These are phyloP conservation scores for Ophiostoma sp. DNA, from an alignment of 2,329 filamentous ascomycete genomes.

Conservation along the genomic window DNA sequence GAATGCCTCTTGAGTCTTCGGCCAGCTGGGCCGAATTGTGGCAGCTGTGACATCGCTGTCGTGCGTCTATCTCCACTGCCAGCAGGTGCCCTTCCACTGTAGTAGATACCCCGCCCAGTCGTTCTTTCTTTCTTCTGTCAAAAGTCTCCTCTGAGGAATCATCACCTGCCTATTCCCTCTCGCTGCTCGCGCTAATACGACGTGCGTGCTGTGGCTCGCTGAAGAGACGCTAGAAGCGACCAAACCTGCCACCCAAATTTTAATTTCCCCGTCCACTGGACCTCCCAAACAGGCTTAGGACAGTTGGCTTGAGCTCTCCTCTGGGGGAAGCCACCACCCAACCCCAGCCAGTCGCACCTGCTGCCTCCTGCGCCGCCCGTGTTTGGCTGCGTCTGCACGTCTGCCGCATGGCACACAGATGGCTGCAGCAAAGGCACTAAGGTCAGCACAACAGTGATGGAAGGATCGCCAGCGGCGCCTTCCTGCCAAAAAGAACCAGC, in stretches of 20 bases:
- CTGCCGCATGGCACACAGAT: neutral
- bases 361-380: slow-evolving; percentile 12
- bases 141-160: neutral
- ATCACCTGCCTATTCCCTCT: neutral
- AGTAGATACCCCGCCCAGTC: neutral
- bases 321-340: too few relatives aligned
- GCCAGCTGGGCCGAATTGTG: neutral
- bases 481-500: neutral
- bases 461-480: slow-evolving; percentile 4
- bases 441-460: neutral
- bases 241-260: slow-evolving; percentile 12
- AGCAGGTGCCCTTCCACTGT: neutral
- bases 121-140: neutral
- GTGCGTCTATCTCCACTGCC: neutral
- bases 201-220: neutral
- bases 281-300: slow-evolving; percentile 1
- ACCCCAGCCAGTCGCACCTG: slow-evolving; percentile 16
- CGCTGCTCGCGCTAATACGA: slow-evolving; percentile 9
- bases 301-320: neutral
- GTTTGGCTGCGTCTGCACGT: slow-evolving; percentile 3
- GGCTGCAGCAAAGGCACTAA: neutral
- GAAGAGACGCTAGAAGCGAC: slow-evolving; percentile 9
- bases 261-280: slow-evolving; percentile 1
- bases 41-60: neutral
- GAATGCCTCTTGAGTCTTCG: neutral